phyloP scores from a whole-genome alignment of 352 stramenopile species.

The Phytophthora kernoviae region DNA sequence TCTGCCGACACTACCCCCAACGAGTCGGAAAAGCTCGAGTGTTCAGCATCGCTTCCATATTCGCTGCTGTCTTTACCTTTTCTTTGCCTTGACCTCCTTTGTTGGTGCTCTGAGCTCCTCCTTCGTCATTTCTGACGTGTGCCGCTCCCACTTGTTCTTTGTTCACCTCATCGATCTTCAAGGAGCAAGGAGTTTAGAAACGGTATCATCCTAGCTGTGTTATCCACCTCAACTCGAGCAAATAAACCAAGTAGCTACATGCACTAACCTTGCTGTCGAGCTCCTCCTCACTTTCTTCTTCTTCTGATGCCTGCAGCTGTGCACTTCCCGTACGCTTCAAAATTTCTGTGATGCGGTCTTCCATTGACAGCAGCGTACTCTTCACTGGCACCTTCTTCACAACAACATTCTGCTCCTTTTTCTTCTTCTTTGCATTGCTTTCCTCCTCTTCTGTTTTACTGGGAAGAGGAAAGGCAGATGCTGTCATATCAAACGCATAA shows the following conservation, averaged over 20 bases:
- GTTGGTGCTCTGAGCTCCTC: not conserved
- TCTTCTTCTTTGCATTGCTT: conserved; percentile 19
- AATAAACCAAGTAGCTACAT: not conserved
- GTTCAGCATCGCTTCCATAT: conserved; percentile 23
- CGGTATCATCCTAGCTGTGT: not conserved
- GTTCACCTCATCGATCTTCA: conserved; percentile 8
- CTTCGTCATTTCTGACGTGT: not conserved
- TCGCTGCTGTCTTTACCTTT: conserved; percentile 2
- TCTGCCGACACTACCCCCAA: conserved; percentile 77
- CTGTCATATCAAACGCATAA: conserved; percentile 74
- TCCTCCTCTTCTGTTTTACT: conserved; percentile 36
- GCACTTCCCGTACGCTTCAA: conserved; percentile 78
- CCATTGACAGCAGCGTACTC: conserved; percentile 44
- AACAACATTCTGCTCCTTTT: conserved; percentile 32
- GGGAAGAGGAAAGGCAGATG: conserved; percentile 27
- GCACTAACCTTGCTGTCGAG: conserved; percentile 22
- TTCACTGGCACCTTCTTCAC: conserved; percentile 33
- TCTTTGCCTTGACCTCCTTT: not conserved
- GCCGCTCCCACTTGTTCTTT: conserved; percentile 5
- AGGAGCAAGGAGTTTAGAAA: conserved; percentile 7
- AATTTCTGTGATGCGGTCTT: conserved; percentile 80
- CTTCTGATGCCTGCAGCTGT: conserved; percentile 22
- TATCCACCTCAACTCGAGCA: not conserved
- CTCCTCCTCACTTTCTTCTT: conserved; percentile 30
- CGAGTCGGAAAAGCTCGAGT: conserved; percentile 66